Evolutionary conservation across 495 filamentous ascomycete genomes (phyloP).

Genomic region (Penicillium waksmanii): DNA sequence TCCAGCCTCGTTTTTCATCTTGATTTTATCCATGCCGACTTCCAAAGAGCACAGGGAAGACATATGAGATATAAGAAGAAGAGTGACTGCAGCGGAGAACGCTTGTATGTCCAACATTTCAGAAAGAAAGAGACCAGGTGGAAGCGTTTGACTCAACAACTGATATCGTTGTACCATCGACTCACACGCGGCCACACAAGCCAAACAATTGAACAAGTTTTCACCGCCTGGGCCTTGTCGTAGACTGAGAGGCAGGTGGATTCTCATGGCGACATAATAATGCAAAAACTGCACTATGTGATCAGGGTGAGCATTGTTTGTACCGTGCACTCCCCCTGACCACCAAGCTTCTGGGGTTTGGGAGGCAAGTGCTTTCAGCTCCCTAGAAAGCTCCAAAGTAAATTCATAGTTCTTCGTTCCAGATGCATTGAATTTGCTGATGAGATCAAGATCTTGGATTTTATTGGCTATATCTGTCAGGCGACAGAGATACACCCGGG

Average conservation of each 20-base stretch:
- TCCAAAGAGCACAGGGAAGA: not conserved
- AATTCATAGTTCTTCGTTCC: constrained; percentile 20
- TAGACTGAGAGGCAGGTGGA: constrained; percentile 34
- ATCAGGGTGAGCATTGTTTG: constrained; percentile 17
- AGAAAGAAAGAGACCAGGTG: constrained; percentile 32
- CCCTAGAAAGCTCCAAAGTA: constrained; percentile 22
- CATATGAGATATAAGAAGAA: constrained; percentile 28
- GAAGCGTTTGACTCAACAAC: constrained; percentile 23
- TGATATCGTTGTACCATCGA: constrained; percentile 28
- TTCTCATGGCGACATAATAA: constrained; percentile 30
- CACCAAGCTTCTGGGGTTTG: constrained; percentile 33
- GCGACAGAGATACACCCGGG: constrained; percentile 23
- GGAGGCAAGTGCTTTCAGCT: constrained; percentile 27
- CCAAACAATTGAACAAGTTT: constrained; percentile 24
- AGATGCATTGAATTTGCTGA: constrained; percentile 11
- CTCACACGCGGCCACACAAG: constrained; percentile 33
- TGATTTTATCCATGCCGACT: not conserved
- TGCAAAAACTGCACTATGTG: constrained; percentile 36
- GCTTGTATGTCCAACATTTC: constrained; percentile 36
- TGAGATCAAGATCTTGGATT: constrained; percentile 32
- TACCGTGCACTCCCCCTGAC: constrained; percentile 2
- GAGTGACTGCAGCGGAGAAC: constrained; percentile 31
- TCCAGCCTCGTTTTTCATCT: constrained; percentile 2
- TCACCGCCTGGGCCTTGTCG: constrained; percentile 23
- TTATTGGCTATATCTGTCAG: constrained; percentile 29